Conservation (phyloP, 225 moss, liverwort and hornwort species). For the Straminergon stramineum region DNA sequence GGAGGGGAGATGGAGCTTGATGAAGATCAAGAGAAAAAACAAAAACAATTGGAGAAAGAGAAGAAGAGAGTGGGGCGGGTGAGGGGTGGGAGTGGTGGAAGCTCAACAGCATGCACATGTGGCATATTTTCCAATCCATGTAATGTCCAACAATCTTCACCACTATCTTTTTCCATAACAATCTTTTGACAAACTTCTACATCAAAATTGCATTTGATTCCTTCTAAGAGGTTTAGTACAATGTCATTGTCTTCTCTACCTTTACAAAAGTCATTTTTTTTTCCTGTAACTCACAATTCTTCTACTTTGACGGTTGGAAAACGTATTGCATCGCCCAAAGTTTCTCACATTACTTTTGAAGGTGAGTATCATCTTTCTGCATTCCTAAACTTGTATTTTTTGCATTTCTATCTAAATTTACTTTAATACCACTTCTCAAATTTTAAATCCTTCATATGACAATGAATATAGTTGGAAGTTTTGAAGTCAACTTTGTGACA, state of each 20-base stretch:
- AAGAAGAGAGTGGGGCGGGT: not conserved
- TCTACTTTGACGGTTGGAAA: not conserved
- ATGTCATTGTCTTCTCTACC: not conserved
- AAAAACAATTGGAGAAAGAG: not conserved
- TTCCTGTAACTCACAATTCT: not conserved
- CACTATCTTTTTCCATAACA: not conserved
- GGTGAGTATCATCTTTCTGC: not conserved
- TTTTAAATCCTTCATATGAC: not conserved
- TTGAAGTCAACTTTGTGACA: not conserved
- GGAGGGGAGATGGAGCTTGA: not conserved
- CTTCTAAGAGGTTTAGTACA: not conserved
- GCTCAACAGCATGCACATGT: not conserved
- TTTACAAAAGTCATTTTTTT: conserved; percentile 1
- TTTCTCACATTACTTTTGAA: not conserved
- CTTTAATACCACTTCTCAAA: not conserved
- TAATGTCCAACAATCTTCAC: conserved; percentile 4
- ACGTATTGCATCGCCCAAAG: not conserved
- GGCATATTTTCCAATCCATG: conserved; percentile 19
- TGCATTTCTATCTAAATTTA: not conserved
- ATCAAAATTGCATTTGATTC: not conserved
- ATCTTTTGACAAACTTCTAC: not conserved
- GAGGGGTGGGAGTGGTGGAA: not conserved
- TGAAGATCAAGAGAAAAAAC: not conserved
- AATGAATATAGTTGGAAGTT: not conserved
- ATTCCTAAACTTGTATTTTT: not conserved